phyloP scores from a whole-genome alignment of 805 yeast species.

The Yamadazyma scolyti region DNA sequence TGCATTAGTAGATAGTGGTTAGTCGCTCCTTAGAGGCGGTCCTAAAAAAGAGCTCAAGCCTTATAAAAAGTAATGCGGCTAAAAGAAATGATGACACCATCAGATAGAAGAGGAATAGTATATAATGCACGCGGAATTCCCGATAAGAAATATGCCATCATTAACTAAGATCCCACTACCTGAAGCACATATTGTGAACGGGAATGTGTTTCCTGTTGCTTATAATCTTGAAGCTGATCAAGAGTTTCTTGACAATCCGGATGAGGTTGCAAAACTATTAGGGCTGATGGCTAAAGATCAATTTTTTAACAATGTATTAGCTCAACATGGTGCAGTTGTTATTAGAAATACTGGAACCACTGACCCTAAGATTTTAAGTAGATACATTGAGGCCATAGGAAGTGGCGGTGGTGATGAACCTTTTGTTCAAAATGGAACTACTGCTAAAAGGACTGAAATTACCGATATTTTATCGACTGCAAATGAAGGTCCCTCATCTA shows the following conservation, averaged over 20 bases:
- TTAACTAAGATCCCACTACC: slow-evolving; percentile 3
- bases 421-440: slow-evolving; percentile 25
- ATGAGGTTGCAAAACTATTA: slow-evolving; percentile 8
- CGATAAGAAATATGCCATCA: no score
- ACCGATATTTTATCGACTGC: slow-evolving; percentile 25
- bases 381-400: slow-evolving; percentile 14
- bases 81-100: no score
- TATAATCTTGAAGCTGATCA: slow-evolving; percentile 1
- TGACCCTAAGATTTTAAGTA: slow-evolving; percentile 11
- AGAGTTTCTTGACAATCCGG: not conserved
- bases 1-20: no score
- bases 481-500: slow-evolving; percentile 24
- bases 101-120: no score
- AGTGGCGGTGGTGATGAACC: slow-evolving; percentile 13
- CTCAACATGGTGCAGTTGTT: slow-evolving; percentile 26
- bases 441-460: slow-evolving; percentile 20
- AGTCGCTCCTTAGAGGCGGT: no score
- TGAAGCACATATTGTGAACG: slow-evolving; percentile 2
- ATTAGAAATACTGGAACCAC: slow-evolving; percentile 18
- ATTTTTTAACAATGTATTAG: slow-evolving; percentile 17
- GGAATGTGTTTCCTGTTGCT: slow-evolving; percentile 9
- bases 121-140: no score
- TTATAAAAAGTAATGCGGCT: no score
- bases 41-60: no score
- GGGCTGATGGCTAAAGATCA: slow-evolving; percentile 14